Evolutionary conservation across 192 early-diverging fungal species (phyloP), one percentile per base, ranked within the genome.

Genomic region (Entrophospora sp.): DNA sequence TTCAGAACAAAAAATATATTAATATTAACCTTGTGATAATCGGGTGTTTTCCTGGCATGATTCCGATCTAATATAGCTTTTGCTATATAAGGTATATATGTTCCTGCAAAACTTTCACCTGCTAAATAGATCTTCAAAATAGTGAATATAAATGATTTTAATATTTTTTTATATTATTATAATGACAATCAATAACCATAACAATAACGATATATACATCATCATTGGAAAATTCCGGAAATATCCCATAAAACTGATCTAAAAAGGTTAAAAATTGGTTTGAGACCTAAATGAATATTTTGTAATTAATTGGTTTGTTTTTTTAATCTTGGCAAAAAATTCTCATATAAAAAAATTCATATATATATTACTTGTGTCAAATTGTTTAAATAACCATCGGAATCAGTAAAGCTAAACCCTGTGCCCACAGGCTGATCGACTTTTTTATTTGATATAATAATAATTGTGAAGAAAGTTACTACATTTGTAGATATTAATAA

Each of bases 361-460:
- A 16, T 34, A n/a, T 30, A 35, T 25, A 6, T 36, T 73, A 89
- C 85, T 73, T 83, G 64, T 5, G 43, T 61, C 53, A 79, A 48
- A 10, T 43, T 72, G 13, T 51, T 60, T 40, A 59, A 69, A 69
- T 69, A 77, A 16, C 46, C 53, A 56, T 40, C 66, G 13, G 27
- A 61, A 42, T 66, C 51, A 1, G 78, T 64, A 59, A 77, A 78
- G 45, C 84, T 86, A 28, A 82, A 81, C 22, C 84, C 84, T 38
- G 82, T 82, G 25, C 84, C 84, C 1, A 85, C 73, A 40, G 84
- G 84, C 48, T 85, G 84, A 66, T 86, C 84, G 46, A 86, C 83
- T 83, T 65, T n/a, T n/a, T n/a, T n/a, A n/a, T n/a, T n/a, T n/a
- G n/a, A n/a, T n/a, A n/a, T n/a, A n/a, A n/a, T n/a, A n/a, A n/a